Evolutionary conservation across 129 eudicot species (phyloP).

Genomic region (Ambrosia artemisiifolia): DNA sequence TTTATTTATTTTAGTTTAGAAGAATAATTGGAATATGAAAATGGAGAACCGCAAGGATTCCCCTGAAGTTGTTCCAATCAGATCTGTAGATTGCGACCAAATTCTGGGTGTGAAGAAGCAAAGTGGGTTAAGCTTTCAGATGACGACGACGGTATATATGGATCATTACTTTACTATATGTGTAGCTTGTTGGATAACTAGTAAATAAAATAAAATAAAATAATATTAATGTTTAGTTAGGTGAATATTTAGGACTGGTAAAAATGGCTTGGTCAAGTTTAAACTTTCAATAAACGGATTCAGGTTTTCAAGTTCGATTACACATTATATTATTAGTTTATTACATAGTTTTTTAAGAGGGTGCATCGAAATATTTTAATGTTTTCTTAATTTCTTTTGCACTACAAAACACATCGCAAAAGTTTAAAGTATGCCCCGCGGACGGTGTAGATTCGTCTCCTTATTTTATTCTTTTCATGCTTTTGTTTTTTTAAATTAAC

Average conservation of each 20-base stretch:
- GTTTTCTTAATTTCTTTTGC: background rate
- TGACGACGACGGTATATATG: slow-evolving; percentile 19
- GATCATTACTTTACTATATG: background rate
- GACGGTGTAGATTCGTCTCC: background rate
- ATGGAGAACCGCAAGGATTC: slow-evolving; percentile 44
- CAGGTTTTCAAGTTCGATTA: background rate
- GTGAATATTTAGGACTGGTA: background rate
- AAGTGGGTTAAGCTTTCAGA: slow-evolving; percentile 21
- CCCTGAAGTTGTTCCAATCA: slow-evolving; percentile 47
- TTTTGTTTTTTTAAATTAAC: too few relatives aligned
- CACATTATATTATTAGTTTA: background rate
- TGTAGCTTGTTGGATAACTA: background rate
- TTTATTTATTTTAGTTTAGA: background rate
- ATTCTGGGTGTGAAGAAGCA: slow-evolving; percentile 24
- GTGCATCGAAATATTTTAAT: background rate
- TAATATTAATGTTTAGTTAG: background rate
- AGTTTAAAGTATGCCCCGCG: background rate
- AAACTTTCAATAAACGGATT: too few relatives aligned
- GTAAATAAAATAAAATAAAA: too few relatives aligned
- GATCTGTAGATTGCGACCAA: slow-evolving; percentile 37
- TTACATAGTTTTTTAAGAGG: background rate
- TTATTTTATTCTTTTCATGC: background rate
- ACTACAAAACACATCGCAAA: background rate
- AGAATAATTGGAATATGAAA: background rate
- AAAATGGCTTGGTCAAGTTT: background rate